Evolutionary conservation across 257 asterid genomes (phyloP).

Genomic region (Striga asiatica): DNA sequence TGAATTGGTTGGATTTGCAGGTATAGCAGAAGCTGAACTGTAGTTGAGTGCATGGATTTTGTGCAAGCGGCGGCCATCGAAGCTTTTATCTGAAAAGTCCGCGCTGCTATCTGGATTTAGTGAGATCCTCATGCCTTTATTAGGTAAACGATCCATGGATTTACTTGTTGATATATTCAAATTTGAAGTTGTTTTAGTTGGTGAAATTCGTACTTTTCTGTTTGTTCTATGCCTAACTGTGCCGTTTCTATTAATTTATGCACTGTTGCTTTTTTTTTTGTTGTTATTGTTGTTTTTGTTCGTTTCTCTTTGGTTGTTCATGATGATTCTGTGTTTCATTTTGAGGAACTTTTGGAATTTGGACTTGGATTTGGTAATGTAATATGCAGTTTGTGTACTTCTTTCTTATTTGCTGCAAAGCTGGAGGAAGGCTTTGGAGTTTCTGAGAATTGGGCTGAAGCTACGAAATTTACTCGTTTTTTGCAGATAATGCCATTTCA

Average conservation of each 20-base stretch:
- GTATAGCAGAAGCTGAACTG: not conserved
- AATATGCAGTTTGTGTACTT: not conserved
- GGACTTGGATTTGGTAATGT: too few species aligned
- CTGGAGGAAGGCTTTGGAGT: not conserved
- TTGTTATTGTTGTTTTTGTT: not conserved
- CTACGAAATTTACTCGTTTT: not conserved
- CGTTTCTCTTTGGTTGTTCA: not conserved
- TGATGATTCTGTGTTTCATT: not conserved
- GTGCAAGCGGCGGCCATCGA: constrained; percentile 10
- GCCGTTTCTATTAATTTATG: too few species aligned
- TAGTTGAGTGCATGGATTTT: constrained; percentile 20
- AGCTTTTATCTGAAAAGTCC: constrained; percentile 16
- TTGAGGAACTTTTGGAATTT: too few species aligned
- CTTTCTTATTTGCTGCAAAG: not conserved
- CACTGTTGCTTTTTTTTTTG: not conserved
- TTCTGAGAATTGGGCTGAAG: constrained; percentile 4
- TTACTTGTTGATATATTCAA: not conserved
- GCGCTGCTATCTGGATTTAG: constrained; percentile 41
- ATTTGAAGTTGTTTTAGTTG: not conserved
- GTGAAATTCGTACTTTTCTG: too few species aligned
- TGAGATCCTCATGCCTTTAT: constrained; percentile 95
- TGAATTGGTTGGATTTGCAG: not conserved
- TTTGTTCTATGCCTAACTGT: too few species aligned
- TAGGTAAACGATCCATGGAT: constrained; percentile 41
- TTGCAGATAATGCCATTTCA: constrained; percentile 80